Evolutionary conservation across 2,329 filamentous ascomycete species (phyloP).

Genomic region (Cordyceps javanica): DNA sequence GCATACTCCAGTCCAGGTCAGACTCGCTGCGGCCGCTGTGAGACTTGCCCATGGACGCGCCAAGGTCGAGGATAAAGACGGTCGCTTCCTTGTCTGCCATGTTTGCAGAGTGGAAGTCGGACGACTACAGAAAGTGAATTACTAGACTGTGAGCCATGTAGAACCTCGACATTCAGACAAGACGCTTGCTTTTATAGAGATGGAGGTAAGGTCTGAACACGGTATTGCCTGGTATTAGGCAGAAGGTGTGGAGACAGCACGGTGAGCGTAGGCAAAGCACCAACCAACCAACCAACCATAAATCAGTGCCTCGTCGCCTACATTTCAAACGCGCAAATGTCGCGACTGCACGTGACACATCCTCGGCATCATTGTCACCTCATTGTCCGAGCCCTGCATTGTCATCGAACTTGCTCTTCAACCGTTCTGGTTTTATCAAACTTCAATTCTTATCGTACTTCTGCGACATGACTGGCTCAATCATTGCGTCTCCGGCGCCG

Average conservation of each 20-base stretch:
- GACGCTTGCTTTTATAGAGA: conserved; percentile 1
- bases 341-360: conserved; percentile 11
- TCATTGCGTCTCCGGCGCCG: conserved; percentile 58
- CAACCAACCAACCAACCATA: not conserved
- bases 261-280: not conserved
- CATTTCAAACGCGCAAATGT: conserved; percentile 2
- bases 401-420: not conserved
- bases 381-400: not conserved
- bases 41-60: conserved; percentile 71
- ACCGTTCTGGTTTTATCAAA: not conserved
- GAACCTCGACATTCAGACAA: not conserved
- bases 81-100: conserved; percentile 95
- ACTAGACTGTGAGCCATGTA: not conserved
- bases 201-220: not conserved
- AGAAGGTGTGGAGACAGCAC: conserved; percentile 10
- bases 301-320: not conserved
- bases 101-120: conserved; percentile 17
- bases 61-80: conserved; percentile 86
- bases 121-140: not conserved
- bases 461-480: conserved; percentile 40
- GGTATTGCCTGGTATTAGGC: conserved; percentile 6
- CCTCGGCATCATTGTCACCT: not conserved
- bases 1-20: conserved; percentile 83
- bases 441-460: not conserved
- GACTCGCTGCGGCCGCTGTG: conserved; percentile 66